Evolutionary conservation across 176 grass and related monocot species (phyloP), one percentile per base, ranked within the genome.

Genomic region (Triticum dicoccoides): DNA sequence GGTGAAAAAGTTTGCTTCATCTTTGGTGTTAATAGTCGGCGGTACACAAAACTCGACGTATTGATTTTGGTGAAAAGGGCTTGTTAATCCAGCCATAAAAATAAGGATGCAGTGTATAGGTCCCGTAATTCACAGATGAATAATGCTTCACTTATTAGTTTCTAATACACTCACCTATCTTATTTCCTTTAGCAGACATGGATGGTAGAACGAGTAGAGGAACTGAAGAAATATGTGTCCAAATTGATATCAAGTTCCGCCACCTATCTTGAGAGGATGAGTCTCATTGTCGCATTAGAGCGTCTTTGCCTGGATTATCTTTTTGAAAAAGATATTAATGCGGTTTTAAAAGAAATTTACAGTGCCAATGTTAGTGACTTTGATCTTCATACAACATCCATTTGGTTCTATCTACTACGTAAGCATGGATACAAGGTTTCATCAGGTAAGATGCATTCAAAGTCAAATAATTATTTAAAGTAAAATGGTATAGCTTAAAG

Each of bases 321-420:
- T 47, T 80, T 66, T 7, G 38, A 80, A 47, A 27, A 42, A 5
- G 61, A 80, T 61, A 80, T 66, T 30, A 42, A 80, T 80, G 12
- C 4, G 29, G 9, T 5, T 41, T 44, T 80, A 12, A 4, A 3
- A 5, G 23, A 66, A 66, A 80, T 66, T 30, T 44, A 29, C 5
- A 20, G 3, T 29, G 21, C 38, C 39, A 30, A 47, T 64, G 5
- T 47, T 62, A 80, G 15, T 29, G 39, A 32, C 61, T 80, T 41
- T 20, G 61, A 80, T 66, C 37, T 80, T 47, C 78, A 47, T 18
- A 80, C 78, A 9, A 37, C 20, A 27, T 8, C 59, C 0, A 2
- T 80, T 24, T 44, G 59, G 78, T 80, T 80, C 27, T 80, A 66
- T 21, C 14, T 66, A 29, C 78, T 80, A 17, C 78, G 78, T 65